Conservation (phyloP, 768 basidiomycete genomes). For the Lactarius hatsudake region DNA sequence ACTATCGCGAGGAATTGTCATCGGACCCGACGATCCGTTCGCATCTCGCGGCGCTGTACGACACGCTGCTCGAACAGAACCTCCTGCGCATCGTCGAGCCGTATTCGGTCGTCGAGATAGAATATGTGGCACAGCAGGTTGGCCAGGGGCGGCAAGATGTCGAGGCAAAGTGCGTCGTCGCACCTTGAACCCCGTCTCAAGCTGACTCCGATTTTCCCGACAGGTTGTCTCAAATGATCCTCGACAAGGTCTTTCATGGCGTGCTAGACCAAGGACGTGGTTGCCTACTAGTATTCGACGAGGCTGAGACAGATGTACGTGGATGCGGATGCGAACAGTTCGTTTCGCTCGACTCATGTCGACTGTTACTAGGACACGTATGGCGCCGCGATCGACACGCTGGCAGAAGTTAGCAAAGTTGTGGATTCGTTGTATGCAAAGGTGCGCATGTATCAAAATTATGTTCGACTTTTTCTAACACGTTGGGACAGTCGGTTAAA, state of each 20-base stretch:
- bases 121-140: constrained; percentile 82
- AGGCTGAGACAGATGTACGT: constrained; percentile 80
- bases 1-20: constrained; percentile 88
- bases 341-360: constrained; percentile 7
- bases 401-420: constrained; percentile 90
- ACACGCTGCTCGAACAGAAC: constrained; percentile 95
- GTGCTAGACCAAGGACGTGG: constrained; percentile 97
- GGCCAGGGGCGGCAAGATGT: constrained; percentile 85
- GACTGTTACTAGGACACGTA: constrained; percentile 65
- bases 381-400: constrained; percentile 82
- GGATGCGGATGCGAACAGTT: neutral
- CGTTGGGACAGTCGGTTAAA: constrained; percentile 23
- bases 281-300: constrained; percentile 87
- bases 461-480: neutral
- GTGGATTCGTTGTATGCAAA: constrained; percentile 92
- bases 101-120: constrained; percentile 88
- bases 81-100: constrained; percentile 94
- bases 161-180: constrained; percentile 74
- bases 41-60: constrained; percentile 91
- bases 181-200: neutral
- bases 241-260: constrained; percentile 91
- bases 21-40: constrained; percentile 95
- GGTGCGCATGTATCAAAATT: constrained; percentile 39
- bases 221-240: constrained; percentile 96
- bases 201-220: neutral